These are phyloP conservation scores for Prasinococcaceae sp. DNA, from an alignment of 139 green algal species.

Conservation along the genomic window DNA sequence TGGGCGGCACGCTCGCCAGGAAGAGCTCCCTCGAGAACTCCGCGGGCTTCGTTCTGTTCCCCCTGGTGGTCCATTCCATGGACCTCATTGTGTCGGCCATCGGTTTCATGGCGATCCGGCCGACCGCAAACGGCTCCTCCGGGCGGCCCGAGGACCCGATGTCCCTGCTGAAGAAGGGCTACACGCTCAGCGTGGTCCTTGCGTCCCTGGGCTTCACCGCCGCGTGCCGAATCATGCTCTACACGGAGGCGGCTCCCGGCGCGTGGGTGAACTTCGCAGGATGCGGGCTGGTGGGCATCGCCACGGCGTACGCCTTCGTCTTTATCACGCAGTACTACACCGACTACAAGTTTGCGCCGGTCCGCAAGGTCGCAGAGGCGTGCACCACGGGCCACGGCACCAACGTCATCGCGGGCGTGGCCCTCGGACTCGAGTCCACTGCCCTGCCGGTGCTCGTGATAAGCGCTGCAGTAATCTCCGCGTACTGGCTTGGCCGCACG, in stretches of 20 bases:
- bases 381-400: constrained; percentile 32
- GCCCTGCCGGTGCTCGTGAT: constrained; percentile 42
- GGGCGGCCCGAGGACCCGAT: constrained; percentile 42
- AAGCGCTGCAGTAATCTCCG: constrained; percentile 26
- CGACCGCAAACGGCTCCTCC: neutral
- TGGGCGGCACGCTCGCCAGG: constrained; percentile 41
- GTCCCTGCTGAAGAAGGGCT: constrained; percentile 38
- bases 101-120: constrained; percentile 38
- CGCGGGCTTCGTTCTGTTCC: constrained; percentile 49
- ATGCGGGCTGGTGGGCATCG: constrained; percentile 46
- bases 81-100: constrained; percentile 42
- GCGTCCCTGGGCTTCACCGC: constrained; percentile 21
- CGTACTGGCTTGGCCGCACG: constrained; percentile 38
- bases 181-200: constrained; percentile 26
- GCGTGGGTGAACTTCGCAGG: constrained; percentile 46
- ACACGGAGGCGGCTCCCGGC: constrained; percentile 23
- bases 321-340: constrained; percentile 44
- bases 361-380: constrained; percentile 28
- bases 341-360: constrained; percentile 33
- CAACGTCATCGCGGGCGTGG: constrained; percentile 40
- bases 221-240: constrained; percentile 24
- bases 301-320: constrained; percentile 40
- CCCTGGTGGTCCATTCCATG: constrained; percentile 44
- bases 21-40: constrained; percentile 24
- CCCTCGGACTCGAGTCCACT: constrained; percentile 42